Base-by-base conservation (phyloP, 2,329 filamentous ascomycete species). In the Rhinocladiella similis region DNA sequence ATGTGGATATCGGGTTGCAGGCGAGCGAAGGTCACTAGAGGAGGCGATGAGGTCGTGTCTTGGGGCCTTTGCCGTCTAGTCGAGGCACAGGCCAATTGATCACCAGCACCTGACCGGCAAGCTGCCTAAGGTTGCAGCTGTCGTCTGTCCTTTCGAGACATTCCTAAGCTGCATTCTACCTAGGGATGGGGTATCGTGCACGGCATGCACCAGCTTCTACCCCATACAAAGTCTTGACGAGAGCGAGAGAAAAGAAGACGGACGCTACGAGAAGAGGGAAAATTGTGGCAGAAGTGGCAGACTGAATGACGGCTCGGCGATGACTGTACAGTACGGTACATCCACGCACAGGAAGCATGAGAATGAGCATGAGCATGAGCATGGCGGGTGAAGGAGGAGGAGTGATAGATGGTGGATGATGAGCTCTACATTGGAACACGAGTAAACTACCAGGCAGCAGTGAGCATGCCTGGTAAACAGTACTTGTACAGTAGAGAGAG, bases 1-100 rank as follows among this genome's bases (percentile, higher is more conserved):
- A 41, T 41, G 38, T 41, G 38, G 38, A 41, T 16, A 25, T 46
- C 22, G 18, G 16, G 18, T 43, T 10, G 43, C 25, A 46, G 10
- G 5, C n/a, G 25, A 25, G 43, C n/a, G 14, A 46, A n/a, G 14
- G 43, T 33, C 29, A 33, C 29, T 33, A 46, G 43, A 22, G 22
- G 43, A 25, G 43, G 43, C 43, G n/a, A 46, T 25, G 43, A 25
- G 43, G 20, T 22, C n/a, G n/a, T 12, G 43, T 46, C 25, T 27
- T 46, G n/a, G 43, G n/a, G 19, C 43, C 9, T 46, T 46, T 25
- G n/a, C 22, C 43, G 9, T 46, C 43, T 46, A 46, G 43, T 27
- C 20, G 43, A 46, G 25, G 43, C 43, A 46, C 43, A 46, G 43
- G 10, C 43, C 43, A 46, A 46, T 46, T 46, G 25, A 25, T 16